Evolutionary conservation across 2,329 filamentous ascomycete genomes (phyloP).

Genomic region (Tolypocladium guangdongense): DNA sequence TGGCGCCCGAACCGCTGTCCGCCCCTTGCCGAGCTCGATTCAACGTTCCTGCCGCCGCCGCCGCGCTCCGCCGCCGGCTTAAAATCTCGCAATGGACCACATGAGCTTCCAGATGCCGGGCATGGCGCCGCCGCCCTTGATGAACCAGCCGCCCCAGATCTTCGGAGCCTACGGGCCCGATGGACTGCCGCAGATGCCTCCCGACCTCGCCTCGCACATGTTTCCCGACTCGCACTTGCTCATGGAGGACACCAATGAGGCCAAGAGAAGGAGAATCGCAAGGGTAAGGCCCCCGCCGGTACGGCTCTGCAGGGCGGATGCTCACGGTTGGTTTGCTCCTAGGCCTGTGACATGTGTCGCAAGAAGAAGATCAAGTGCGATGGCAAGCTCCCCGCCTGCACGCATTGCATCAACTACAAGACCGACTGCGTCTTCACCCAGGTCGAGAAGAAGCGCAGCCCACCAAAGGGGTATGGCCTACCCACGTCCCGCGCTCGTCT

Average conservation of each 20-base stretch:
- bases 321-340: conserved; percentile 3
- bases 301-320: background rate
- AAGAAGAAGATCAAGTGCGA: conserved; percentile 99
- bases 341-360: conserved; percentile 94
- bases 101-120: conserved; percentile 48
- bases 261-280: conserved; percentile 81
- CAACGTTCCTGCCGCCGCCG: background rate
- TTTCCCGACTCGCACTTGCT: conserved; percentile 45
- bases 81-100: conserved; percentile 26
- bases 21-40: background rate
- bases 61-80: background rate
- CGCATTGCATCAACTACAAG: conserved; percentile 96
- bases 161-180: conserved; percentile 54
- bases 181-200: conserved; percentile 45
- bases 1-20: background rate
- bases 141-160: conserved; percentile 58
- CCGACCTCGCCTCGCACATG: conserved; percentile 49
- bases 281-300: conserved; percentile 45
- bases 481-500: background rate
- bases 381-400: conserved; percentile 87
- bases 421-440: conserved; percentile 96
- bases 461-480: conserved; percentile 77
- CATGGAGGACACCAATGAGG: conserved; percentile 61
- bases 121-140: conserved; percentile 44
- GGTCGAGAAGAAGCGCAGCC: conserved; percentile 96